phyloP scores from a whole-genome alignment of 176 grass and related monocot genomes.

The Zea mays region Zm-B73-REFERENCE-NAM-5.0 NC_050101.1:130486001-130486500 shows the following conservation, averaged over 20 bases:
- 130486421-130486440: constrained; percentile 5
- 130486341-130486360: constrained; percentile 95
- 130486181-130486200: constrained; percentile 38
- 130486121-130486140: constrained; percentile 95
- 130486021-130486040: constrained; percentile 79
- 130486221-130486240: constrained; percentile 1
- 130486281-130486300: constrained; percentile 78
- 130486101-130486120: constrained; percentile 92
- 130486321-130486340: constrained; percentile 82
- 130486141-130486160: constrained; percentile 85
- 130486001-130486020: background rate
- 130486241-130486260: constrained; percentile 17
- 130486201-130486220: constrained; percentile 22
- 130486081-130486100: constrained; percentile 90
- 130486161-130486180: constrained; percentile 69
- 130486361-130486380: constrained; percentile 93
- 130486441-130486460: background rate
- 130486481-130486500: constrained; percentile 71
- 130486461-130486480: constrained; percentile 27
- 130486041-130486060: constrained; percentile 60
- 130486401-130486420: constrained; percentile 52
- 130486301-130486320: constrained; percentile 91
- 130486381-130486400: constrained; percentile 95
- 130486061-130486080: constrained; percentile 76
- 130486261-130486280: constrained; percentile 4